Percentiles rank a stretch among this genome's conserved stretches.
Conservation (phyloP, 1,284 basidiomycete species). For the Porogramme epimiltina region DNA sequence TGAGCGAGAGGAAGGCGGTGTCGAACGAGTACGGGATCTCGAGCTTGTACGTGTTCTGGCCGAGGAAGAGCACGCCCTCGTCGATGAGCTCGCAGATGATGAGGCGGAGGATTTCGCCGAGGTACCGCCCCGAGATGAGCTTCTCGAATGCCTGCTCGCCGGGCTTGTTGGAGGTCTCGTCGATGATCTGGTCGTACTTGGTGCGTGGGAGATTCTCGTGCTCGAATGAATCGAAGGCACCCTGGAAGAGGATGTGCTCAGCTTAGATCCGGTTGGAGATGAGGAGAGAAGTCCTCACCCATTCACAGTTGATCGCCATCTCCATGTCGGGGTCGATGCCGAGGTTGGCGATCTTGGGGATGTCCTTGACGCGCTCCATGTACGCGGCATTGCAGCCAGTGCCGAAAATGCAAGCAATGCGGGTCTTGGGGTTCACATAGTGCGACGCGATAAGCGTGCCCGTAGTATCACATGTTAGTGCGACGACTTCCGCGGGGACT, state of each 20-base stretch:
- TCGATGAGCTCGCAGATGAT: conserved; percentile 96
- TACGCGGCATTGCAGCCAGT: conserved; percentile 99
- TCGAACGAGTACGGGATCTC: conserved; percentile 93
- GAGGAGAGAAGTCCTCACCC: conserved; percentile 51
- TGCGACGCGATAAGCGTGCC: conserved; percentile 96
- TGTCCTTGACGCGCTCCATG: conserved; percentile 83
- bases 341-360: conserved; percentile 79
- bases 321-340: conserved; percentile 70
- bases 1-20: conserved; percentile 94
- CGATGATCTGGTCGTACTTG: conserved; percentile 92
- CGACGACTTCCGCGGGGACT: conserved; percentile 78
- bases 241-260: conserved; percentile 46
- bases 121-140: conserved; percentile 97
- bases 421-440: conserved; percentile 90
- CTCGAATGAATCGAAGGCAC: conserved; percentile 96
- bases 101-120: conserved; percentile 94
- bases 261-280: not conserved
- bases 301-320: conserved; percentile 98
- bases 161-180: conserved; percentile 95
- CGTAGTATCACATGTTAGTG: conserved; percentile 96
- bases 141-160: conserved; percentile 96
- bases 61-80: conserved; percentile 94
- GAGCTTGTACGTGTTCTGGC: conserved; percentile 97
- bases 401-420: conserved; percentile 96
- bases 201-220: conserved; percentile 95